phyloP scores from a whole-genome alignment of 2,329 filamentous ascomycete genomes.

The Sclerotinia borealis region DNA sequence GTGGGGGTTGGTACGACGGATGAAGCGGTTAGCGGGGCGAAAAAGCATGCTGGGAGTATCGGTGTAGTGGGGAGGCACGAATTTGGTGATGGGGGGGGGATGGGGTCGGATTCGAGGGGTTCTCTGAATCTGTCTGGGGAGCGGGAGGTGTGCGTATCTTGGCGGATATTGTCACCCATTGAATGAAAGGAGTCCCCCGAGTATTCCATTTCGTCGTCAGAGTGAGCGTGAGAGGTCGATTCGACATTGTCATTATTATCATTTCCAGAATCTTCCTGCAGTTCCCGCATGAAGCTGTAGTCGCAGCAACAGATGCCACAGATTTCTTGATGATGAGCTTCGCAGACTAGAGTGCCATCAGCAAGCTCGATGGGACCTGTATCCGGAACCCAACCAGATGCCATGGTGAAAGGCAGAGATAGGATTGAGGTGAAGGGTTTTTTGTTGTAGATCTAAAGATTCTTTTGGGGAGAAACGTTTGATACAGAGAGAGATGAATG shows the following conservation, averaged over 20 bases:
- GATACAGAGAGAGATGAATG: background rate
- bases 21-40: background rate
- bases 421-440: too few species aligned
- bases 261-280: background rate
- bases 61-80: background rate
- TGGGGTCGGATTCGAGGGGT: background rate
- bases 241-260: too few species aligned
- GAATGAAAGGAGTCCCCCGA: too few species aligned
- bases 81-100: background rate
- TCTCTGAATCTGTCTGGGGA: too few species aligned
- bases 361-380: background rate
- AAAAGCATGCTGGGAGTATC: background rate
- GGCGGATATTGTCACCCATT: too few species aligned
- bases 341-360: background rate
- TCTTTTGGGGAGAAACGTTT: background rate
- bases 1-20: background rate
- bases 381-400: background rate
- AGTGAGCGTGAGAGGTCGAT: background rate
- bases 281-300: background rate
- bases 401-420: background rate
- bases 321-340: background rate
- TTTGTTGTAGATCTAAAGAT: too few species aligned
- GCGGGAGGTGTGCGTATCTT: too few species aligned
- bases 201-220: background rate
- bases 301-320: background rate